Base-by-base conservation (phyloP, 768 basidiomycete genomes). In the Auricularia auricula-judae region DNA sequence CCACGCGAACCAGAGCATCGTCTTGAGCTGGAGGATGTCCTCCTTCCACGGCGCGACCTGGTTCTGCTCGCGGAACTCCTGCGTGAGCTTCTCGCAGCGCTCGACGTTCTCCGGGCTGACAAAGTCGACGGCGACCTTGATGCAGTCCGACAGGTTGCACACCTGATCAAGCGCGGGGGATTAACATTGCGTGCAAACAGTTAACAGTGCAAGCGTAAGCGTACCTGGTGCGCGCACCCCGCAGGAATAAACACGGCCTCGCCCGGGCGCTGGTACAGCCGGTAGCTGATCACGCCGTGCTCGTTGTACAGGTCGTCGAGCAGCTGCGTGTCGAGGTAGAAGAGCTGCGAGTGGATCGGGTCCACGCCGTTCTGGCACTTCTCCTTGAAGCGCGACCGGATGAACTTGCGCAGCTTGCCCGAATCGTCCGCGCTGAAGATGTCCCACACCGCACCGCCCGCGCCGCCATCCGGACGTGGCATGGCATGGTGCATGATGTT, bases 171-270 rank as follows among this genome's bases (percentile, higher is more conserved):
- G 21, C 14, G 23, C 29, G 56, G 21, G 5, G 12, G 56, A 23
- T 0, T 74, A 74, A n/a, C 18, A 29, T n/a, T 18, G 18, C 18
- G 18, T 18, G 53, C 18, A n/a, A 54, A 8, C 7, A n/a, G 53
- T 8, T 1, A 54, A 54, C 18, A 44, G 42, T 29, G 61, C 16
- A 2, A 61, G 33, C 23, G 39, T 53, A 51, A 21, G 62, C 36
- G 53, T 63, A 89, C 91, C 84, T 93, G 91, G 74, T 93, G 91
- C 0, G 90, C 89, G 73, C 89, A 93, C 29, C 93, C 95, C 3
- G 95, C 95, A 14, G 95, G 95, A 66, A 98, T 93, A 74, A 97
- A 94, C 12, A 98, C 87, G 0, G 93, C 95, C 71, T 98, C 90
- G 21, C 93, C 93, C 2, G 91, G 91, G 68, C 83, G 82, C 75